phyloP scores from a whole-genome alignment of 192 early-diverging fungal species.

The Piromyces sp. region DNA sequence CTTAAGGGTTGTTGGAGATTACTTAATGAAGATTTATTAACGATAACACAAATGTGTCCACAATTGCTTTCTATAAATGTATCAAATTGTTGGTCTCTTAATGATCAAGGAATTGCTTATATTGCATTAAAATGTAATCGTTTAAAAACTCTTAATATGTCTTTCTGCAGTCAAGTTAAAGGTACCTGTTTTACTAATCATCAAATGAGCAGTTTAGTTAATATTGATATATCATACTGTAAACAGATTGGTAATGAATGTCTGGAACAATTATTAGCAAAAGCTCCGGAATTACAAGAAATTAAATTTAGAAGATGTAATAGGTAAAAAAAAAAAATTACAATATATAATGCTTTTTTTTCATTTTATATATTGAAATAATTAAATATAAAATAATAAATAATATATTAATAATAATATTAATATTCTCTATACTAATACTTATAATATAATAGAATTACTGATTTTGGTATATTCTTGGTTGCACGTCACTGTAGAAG shows the following conservation, averaged over 20 bases:
- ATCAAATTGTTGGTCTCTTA: conserved; percentile 35
- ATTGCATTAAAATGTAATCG: conserved; percentile 7
- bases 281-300: conserved; percentile 15
- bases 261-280: conserved; percentile 20
- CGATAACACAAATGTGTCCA: conserved; percentile 15
- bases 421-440: too few relatives aligned
- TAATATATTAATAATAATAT: too few relatives aligned
- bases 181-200: conserved; percentile 22
- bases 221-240: conserved; percentile 25
- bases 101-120: conserved; percentile 18
- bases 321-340: not conserved
- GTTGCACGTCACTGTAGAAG: conserved; percentile 27
- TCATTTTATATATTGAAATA: too few relatives aligned
- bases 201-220: conserved; percentile 10
- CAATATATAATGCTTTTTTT: too few relatives aligned
- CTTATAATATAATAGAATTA: conserved; percentile 8
- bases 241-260: conserved; percentile 25
- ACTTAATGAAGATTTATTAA: conserved; percentile 13
- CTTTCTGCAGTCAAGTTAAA: conserved; percentile 29
- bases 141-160: conserved; percentile 16
- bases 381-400: too few relatives aligned
- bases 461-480: conserved; percentile 26
- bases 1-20: conserved; percentile 20
- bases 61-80: conserved; percentile 14
- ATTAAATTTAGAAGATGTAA: conserved; percentile 20